Evolutionary conservation across 805 yeast species (phyloP).

Genomic region (Zygotorulaspora sp.): DNA sequence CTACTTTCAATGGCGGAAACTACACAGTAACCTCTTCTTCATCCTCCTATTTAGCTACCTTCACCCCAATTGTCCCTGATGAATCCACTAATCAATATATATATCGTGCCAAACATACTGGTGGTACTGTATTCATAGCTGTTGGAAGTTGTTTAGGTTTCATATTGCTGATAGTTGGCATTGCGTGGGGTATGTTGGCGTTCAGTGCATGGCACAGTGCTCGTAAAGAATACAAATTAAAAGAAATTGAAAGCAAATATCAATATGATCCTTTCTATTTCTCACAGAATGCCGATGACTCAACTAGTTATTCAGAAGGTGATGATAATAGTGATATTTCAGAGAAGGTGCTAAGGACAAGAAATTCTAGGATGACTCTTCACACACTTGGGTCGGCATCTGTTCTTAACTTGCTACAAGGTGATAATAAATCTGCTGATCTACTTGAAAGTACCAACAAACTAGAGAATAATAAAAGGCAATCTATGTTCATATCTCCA

Average conservation of each 20-base stretch:
- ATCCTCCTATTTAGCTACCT: conserved; percentile 16
- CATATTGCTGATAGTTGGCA: conserved; percentile 33
- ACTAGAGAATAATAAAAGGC: conserved; percentile 25
- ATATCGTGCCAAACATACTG: conserved; percentile 43
- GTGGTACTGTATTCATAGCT: conserved; percentile 75
- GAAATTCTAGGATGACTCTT: conserved; percentile 25
- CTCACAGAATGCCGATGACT: conserved; percentile 14
- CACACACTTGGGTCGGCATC: conserved; percentile 34
- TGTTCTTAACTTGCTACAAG: conserved; percentile 29
- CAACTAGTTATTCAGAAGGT: conserved; percentile 18
- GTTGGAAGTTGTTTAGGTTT: conserved; percentile 66
- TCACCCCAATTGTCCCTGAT: conserved; percentile 23
- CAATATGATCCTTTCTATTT: conserved; percentile 21
- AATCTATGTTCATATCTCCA: conserved; percentile 51
- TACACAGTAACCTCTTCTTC: conserved; percentile 9
- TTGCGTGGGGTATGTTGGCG: conserved; percentile 25
- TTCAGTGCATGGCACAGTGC: conserved; percentile 28
- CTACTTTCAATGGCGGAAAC: neutral
- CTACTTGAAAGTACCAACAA: conserved; percentile 14
- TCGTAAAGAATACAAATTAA: conserved; percentile 27
- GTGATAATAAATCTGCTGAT: conserved; percentile 4
- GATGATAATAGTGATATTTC: conserved; percentile 23
- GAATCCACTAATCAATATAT: conserved; percentile 52
- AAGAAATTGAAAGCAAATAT: conserved; percentile 17
- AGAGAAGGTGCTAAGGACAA: conserved; percentile 23